Evolutionary conservation across 208 protist species (phyloP), one percentile per base, ranked within the genome.

Genomic region (Leishmania guyanensis): DNA sequence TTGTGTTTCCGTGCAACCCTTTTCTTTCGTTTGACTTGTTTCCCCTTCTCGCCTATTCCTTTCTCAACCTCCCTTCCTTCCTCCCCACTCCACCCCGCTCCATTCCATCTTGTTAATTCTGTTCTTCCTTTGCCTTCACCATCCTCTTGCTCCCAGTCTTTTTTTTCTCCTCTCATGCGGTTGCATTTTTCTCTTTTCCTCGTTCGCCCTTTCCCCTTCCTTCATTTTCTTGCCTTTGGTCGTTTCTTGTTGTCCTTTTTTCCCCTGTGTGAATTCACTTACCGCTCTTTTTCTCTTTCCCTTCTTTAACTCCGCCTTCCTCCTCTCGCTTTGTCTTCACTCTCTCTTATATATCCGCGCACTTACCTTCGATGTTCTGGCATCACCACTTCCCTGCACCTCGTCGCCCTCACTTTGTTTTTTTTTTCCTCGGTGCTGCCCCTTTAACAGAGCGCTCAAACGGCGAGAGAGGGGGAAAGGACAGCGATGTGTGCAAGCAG

Each of bases 191-290:
- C 36, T 56, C 75, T 71, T 69, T 54, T 20, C 39, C 75, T 33
- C n/a, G 54, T 53, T 82, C 68, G 8, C 53, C 75, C 75, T 71
- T 69, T 54, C 39, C 58, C 75, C 72, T 36, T 53, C 74, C 33
- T 16, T 29, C 46, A 10, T 62, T 78, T 16, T 48, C 36, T 66
- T 29, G 9, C 43, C 43, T 46, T 46, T 6, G 4, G 43, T 46
- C 51, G 48, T 77, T 62, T 43, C 72, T n/a, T 72, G 48, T 72
- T 62, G 12, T 84, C 10, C 60, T 17, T 26, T 2, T 69, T 62
- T 48, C 70, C 39, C 73, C 74, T 70, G 6, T 65, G 20, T n/a
- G 54, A 58, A 17, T 65, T 36, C 60, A 0, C 26, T 65, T 17
- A 17, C 60, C 26, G 22, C 54, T 73, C 65, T 60, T 79, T 72